Evolutionary conservation across 768 basidiomycete species (phyloP).

Genomic region (Lentinus brumalis): DNA sequence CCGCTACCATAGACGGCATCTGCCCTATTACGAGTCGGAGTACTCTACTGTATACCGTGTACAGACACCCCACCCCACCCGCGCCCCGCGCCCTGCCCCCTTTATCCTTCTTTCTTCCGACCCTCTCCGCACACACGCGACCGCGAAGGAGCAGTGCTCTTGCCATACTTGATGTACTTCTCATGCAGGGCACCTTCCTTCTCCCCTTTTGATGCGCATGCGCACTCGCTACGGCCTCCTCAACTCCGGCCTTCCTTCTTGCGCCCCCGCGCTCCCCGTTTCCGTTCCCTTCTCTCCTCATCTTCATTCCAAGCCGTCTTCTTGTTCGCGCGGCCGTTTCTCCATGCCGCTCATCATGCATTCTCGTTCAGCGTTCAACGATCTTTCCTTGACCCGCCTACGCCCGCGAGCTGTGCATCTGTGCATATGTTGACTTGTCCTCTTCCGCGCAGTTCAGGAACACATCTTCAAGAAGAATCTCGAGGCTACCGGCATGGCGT

Average conservation of each 20-base stretch:
- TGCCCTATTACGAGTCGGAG: too few species aligned
- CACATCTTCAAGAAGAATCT: slow-evolving; percentile 2
- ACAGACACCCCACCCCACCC: too few species aligned
- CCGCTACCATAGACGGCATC: too few species aligned
- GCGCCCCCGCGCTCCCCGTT: background rate
- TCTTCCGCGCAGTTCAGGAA: background rate
- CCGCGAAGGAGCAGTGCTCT: too few species aligned
- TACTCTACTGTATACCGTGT: too few species aligned
- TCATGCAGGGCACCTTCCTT: too few species aligned
- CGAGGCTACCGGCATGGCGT: background rate
- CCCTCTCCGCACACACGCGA: too few species aligned
- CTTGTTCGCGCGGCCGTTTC: background rate
- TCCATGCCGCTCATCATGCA: background rate
- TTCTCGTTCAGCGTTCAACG: background rate
- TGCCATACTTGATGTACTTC: too few species aligned
- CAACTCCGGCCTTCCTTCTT: background rate
- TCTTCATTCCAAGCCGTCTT: background rate
- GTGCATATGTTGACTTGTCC: background rate
- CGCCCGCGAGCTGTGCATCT: background rate
- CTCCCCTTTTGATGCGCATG: background rate
- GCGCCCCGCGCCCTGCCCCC: too few species aligned
- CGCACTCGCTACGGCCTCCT: background rate
- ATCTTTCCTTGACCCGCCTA: background rate
- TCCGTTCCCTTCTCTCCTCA: background rate
- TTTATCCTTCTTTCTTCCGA: too few species aligned